Conservation (phyloP, 1,139 yeast genomes). For the Hyphopichia pseudoburtonii region DNA sequence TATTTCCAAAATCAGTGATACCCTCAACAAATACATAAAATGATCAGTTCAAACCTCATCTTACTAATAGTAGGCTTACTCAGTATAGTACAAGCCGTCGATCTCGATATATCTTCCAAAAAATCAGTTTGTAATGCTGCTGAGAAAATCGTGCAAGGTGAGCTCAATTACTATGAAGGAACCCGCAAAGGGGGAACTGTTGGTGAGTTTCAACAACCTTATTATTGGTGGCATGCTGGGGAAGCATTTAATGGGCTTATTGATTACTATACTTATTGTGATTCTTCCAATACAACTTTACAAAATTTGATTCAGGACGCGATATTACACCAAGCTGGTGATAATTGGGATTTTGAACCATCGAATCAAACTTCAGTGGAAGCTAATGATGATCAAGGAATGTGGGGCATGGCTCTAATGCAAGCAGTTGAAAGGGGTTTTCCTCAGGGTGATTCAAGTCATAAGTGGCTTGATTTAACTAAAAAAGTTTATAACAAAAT, state of each 20-base stretch:
- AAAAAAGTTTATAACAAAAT: conserved; percentile 8
- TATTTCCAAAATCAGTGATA: too few relatives aligned
- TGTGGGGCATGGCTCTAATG: conserved; percentile 86
- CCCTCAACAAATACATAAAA: too few relatives aligned
- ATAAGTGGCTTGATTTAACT: conserved; percentile 8
- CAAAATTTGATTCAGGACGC: conserved; percentile 56
- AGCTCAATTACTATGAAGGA: conserved; percentile 60
- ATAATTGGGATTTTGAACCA: conserved; percentile 69
- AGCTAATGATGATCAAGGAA: conserved; percentile 92
- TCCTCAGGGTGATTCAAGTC: conserved; percentile 35
- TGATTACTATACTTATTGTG: conserved; percentile 53
- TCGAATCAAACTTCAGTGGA: conserved; percentile 71
- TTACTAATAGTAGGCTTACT: too few relatives aligned
- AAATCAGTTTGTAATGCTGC: conserved; percentile 54
- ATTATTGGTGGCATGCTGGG: conserved; percentile 77
- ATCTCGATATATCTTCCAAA: conserved; percentile 21
- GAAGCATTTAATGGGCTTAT: conserved; percentile 64
- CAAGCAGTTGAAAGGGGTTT: conserved; percentile 82
- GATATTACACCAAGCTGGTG: conserved; percentile 65
- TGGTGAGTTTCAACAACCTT: conserved; percentile 59
- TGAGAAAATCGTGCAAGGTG: conserved; percentile 44
- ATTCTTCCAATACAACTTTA: conserved; percentile 52
- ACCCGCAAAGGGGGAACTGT: conserved; percentile 52
- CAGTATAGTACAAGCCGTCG: too few relatives aligned
- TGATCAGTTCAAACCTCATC: too few relatives aligned